phyloP scores from a whole-genome alignment of 2,329 filamentous ascomycete genomes.

The Claviceps sorghi region DNA sequence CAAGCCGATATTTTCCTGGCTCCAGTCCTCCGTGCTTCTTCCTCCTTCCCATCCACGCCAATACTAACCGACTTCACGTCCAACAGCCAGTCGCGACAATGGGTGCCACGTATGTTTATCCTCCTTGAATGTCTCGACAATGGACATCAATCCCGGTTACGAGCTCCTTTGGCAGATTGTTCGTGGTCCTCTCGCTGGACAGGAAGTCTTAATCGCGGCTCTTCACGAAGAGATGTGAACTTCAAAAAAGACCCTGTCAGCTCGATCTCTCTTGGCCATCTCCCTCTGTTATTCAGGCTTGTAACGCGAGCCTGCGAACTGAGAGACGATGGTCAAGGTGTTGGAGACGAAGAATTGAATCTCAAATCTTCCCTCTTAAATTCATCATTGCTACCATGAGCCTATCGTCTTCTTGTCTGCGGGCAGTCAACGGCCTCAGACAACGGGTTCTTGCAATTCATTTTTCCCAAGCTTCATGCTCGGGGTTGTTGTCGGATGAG shows the following conservation, averaged over 20 bases:
- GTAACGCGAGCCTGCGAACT: constrained; percentile 30
- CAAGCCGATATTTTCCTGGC: background rate
- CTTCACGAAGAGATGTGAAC: constrained; percentile 4
- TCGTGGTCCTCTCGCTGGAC: constrained; percentile 70
- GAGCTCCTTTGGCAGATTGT: constrained; percentile 52
- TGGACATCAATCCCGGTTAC: constrained; percentile 32
- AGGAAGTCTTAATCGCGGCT: constrained; percentile 14
- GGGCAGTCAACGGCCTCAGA: constrained; percentile 15
- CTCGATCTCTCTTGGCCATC: constrained; percentile 59
- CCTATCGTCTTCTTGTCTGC: background rate
- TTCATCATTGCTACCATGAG: constrained; percentile 42
- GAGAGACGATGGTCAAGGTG: constrained; percentile 53
- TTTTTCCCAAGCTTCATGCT: constrained; percentile 26
- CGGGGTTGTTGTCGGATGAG: constrained; percentile 70
- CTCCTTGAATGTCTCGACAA: constrained; percentile 21
- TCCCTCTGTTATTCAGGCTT: constrained; percentile 40
- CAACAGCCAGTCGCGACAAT: constrained; percentile 27
- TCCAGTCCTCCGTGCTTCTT: background rate
- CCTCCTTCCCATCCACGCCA: constrained; percentile 17
- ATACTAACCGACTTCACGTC: constrained; percentile 24
- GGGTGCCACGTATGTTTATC: constrained; percentile 39
- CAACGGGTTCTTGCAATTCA: constrained; percentile 17
- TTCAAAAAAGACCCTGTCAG: constrained; percentile 39
- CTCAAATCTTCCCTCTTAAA: constrained; percentile 58
- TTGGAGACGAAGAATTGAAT: constrained; percentile 57